Conservation (phyloP, 768 basidiomycete species). For the Auricularia sp. region DNA sequence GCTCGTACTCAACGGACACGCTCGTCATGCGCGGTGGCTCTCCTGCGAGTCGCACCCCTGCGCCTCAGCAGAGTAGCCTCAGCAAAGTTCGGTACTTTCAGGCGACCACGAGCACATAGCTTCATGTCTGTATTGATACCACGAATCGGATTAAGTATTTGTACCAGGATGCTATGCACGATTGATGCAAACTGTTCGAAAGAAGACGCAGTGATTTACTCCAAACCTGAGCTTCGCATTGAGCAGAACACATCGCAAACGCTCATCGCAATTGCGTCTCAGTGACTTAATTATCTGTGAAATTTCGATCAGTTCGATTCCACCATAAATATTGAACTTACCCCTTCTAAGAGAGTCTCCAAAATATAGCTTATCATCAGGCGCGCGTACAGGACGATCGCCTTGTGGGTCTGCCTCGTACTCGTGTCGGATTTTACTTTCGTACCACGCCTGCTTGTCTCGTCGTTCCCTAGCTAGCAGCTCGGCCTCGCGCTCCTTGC, state of each 20-base stretch:
- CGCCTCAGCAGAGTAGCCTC: conserved; percentile 16
- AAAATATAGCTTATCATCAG: background rate
- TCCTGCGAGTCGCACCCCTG: background rate
- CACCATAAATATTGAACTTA: background rate
- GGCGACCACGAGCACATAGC: background rate
- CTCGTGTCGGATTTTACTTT: background rate
- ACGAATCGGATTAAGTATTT: too few species aligned
- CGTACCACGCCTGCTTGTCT: conserved; percentile 16
- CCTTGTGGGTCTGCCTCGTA: background rate
- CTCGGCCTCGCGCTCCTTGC: conserved; percentile 28
- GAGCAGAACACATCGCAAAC: too few species aligned
- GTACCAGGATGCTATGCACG: background rate
- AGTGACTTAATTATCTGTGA: too few species aligned
- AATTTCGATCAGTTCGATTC: too few species aligned
- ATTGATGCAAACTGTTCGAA: background rate
- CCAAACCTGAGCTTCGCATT: too few species aligned
- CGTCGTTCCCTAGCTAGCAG: conserved; percentile 11
- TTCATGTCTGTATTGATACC: too few species aligned
- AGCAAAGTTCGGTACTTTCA: conserved; percentile 1
- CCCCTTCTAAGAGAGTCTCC: background rate
- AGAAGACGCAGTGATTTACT: background rate
- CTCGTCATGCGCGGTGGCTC: background rate
- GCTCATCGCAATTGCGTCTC: too few species aligned
- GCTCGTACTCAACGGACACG: background rate
- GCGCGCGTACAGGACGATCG: conserved; percentile 1